Conservation (phyloP, 768 basidiomycete species). For the Tephrocybe rancida region DNA sequence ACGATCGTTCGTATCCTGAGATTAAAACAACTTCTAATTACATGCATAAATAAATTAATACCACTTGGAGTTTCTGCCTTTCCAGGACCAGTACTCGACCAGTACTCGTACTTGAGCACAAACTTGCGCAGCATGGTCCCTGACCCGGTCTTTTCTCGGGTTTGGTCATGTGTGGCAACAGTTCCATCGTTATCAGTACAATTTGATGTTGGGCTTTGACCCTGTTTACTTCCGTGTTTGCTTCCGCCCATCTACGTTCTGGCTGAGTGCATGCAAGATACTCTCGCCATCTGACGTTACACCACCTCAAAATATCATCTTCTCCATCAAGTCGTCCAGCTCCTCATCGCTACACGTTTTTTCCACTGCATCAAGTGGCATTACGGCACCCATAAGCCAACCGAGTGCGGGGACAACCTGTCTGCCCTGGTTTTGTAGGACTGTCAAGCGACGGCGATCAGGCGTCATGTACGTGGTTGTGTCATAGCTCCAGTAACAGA, state of each 20-base stretch:
- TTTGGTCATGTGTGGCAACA: conserved; percentile 19
- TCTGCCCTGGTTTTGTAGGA: conserved; percentile 29
- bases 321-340: conserved; percentile 35
- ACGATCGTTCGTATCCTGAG: no score
- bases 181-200: background rate
- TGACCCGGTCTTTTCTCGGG: conserved; percentile 9
- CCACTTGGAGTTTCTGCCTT: no score
- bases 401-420: conserved; percentile 32
- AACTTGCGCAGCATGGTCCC: no score
- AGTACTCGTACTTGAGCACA: no score
- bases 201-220: conserved; percentile 18
- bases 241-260: conserved; percentile 29
- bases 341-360: conserved; percentile 28
- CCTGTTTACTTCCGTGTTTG: conserved; percentile 37
- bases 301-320: conserved; percentile 25
- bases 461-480: background rate
- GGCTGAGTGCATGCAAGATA: background rate
- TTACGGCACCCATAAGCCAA: conserved; percentile 46
- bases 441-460: conserved; percentile 22
- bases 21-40: no score
- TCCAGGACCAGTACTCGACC: no score
- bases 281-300: background rate
- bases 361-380: conserved; percentile 41
- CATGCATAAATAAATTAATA: no score
- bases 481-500: conserved; percentile 17